Base-by-base conservation (phyloP, 257 asterid genomes). In the Capsicum chinense region DNA sequence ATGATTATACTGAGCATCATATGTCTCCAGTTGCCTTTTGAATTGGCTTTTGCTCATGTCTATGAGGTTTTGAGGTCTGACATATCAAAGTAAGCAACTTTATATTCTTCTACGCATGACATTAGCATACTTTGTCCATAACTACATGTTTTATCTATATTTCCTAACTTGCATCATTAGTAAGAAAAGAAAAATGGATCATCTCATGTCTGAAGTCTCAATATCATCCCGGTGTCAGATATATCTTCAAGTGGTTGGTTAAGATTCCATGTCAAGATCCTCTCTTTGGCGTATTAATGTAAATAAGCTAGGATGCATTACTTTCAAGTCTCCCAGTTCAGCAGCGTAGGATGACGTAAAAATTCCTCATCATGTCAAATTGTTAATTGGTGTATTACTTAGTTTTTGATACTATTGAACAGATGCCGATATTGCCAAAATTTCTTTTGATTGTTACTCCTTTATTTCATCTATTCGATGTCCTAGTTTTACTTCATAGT, bases 21-120 rank as follows among this genome's bases (percentile, higher is more conserved):
- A 84, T 94, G 95, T 88, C 98, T 97, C 85, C 99, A 95, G 92
- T 92, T 97, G 54, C 99, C 99, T 0, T 92, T 97, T 80, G 99
- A 97, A 89, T 84, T 97, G 90, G 98, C 96, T 50, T 97, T 94
- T 62, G 98, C 99, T 84, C 98, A 97, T 91, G 88, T 92, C 67
- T 97, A 92, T 14, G 98, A 93, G 89, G 90, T 88, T 86, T 70
- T 93, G 50, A 82, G 76, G 76, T 90, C 97, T 5, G 98, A 92
- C 57, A 33, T 91, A 86, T 76, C 93, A 83, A 97, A 95, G 99
- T 97, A 93, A 90, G 98, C 80, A 59, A 52, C 79, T 70, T 4
- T 5, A 54, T 78, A 54, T 7, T 54, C 82, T 54, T 78, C 33
- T 54, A 15, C 16, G 33, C 21, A 15, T 33, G 50, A 35, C 16